These are phyloP conservation scores for Linum usitatissimum DNA, from an alignment of 345 rosid genomes.

Conservation along the genomic window DNA sequence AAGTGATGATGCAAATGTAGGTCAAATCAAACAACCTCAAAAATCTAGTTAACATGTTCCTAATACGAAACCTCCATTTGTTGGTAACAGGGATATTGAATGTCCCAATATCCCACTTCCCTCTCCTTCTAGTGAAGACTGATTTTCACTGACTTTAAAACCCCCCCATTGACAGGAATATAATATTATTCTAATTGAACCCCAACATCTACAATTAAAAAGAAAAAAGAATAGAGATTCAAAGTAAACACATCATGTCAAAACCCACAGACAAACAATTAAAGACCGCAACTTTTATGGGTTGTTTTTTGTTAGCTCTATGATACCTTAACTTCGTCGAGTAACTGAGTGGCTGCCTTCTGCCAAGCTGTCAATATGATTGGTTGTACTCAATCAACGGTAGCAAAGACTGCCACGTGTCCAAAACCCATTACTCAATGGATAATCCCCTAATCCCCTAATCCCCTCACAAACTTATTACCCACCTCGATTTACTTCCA, in stretches of 20 bases:
- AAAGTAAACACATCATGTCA: not conserved
- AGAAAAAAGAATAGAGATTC: not conserved
- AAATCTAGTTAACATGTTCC: slow-evolving; percentile 14
- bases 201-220: not conserved
- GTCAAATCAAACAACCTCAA: not conserved
- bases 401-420: slow-evolving; percentile 34
- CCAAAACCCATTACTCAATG: slow-evolving; percentile 29
- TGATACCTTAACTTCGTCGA: slow-evolving; percentile 89
- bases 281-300: slow-evolving; percentile 1
- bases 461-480: slow-evolving; percentile 18
- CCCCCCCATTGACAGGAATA: not conserved
- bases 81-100: slow-evolving; percentile 3
- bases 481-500: slow-evolving; percentile 29
- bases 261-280: not conserved
- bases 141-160: slow-evolving; percentile 11
- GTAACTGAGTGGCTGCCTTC: slow-evolving; percentile 53
- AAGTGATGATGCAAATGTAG: not conserved
- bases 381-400: slow-evolving; percentile 38
- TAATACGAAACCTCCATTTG: slow-evolving; percentile 38
- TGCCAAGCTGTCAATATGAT: slow-evolving; percentile 54
- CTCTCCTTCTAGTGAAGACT: slow-evolving; percentile 20
- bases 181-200: too few relatives aligned
- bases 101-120: slow-evolving; percentile 24
- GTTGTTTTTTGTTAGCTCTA: slow-evolving; percentile 2
- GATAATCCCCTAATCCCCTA: slow-evolving; percentile 20